Conservation (phyloP, 202 grass and related monocot species). For the Panicum hallii region DNA sequence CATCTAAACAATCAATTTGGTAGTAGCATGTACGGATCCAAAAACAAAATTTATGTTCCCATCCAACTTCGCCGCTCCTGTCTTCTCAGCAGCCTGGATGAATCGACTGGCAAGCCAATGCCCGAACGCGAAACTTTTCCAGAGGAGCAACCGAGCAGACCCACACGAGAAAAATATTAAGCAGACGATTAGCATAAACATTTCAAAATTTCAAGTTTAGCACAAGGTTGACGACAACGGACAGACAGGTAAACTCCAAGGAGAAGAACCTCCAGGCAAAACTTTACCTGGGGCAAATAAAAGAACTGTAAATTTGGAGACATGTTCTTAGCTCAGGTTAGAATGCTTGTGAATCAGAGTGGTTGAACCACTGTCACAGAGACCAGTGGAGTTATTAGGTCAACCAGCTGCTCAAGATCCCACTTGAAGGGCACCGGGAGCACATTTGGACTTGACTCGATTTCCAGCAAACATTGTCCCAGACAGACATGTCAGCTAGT, state of each 20-base stretch:
- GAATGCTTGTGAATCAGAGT: neutral
- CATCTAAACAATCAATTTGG: constrained; percentile 11
- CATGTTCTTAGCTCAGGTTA: neutral
- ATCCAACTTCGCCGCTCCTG: constrained; percentile 42
- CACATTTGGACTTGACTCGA: neutral
- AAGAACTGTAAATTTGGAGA: constrained; percentile 23
- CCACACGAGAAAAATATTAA: neutral
- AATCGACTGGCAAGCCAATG: neutral
- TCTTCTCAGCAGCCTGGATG: constrained; percentile 16
- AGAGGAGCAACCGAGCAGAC: neutral
- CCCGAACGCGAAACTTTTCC: neutral
- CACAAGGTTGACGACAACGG: constrained; percentile 26
- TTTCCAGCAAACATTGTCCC: neutral
- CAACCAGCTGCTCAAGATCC: constrained; percentile 19
- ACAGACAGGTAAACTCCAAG: constrained; percentile 45
- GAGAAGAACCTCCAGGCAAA: neutral
- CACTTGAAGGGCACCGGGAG: neutral
- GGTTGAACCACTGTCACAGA: neutral
- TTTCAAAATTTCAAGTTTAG: neutral
- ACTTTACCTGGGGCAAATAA: constrained; percentile 31
- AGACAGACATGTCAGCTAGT: neutral
- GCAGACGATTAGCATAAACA: neutral
- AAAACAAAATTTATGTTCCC: constrained; percentile 31
- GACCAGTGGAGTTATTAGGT: neutral
- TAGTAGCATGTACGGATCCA: neutral